These are phyloP conservation scores for Diutina pseudorugosa DNA, from an alignment of 1,139 yeast genomes.

Conservation along the genomic window DNA sequence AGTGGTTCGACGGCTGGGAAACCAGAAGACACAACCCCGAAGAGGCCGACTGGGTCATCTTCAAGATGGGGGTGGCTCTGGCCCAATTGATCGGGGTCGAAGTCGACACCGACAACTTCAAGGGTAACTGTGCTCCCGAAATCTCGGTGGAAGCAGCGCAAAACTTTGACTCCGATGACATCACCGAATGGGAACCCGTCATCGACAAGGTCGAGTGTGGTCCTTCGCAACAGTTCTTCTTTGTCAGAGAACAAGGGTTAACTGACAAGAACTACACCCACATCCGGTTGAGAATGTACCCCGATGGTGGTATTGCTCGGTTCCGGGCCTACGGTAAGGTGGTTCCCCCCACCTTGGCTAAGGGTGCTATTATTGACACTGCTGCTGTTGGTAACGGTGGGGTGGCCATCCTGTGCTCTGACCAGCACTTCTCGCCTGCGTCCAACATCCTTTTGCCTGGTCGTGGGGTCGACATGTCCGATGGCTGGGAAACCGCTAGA, in stretches of 20 bases:
- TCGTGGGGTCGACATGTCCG: constrained; percentile 91
- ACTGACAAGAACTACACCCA: constrained; percentile 62
- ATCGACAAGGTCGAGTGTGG: constrained; percentile 72
- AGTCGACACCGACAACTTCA: constrained; percentile 84
- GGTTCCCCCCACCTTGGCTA: constrained; percentile 47
- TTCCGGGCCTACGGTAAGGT: constrained; percentile 82
- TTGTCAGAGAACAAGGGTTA: constrained; percentile 38
- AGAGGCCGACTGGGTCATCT: constrained; percentile 77
- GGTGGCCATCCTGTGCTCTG: constrained; percentile 69
- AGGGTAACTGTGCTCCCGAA: constrained; percentile 88
- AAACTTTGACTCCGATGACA: constrained; percentile 15
- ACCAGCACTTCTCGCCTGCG: constrained; percentile 88
- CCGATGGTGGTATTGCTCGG: constrained; percentile 96
- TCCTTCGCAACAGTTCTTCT: constrained; percentile 78
- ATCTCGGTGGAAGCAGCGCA: constrained; percentile 73
- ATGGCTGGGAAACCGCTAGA: constrained; percentile 97
- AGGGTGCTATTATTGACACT: constrained; percentile 43
- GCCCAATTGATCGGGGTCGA: constrained; percentile 76
- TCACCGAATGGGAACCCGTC: constrained; percentile 53
- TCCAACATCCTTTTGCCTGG: constrained; percentile 86
- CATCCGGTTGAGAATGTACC: constrained; percentile 79
- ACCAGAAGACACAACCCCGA: constrained; percentile 82
- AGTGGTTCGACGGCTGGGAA: constrained; percentile 99
- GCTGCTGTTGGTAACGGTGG: constrained; percentile 87
- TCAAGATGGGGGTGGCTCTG: constrained; percentile 73